Conservation (phyloP, 1,284 basidiomycete genomes). For the Malassezia globosa region DNA sequence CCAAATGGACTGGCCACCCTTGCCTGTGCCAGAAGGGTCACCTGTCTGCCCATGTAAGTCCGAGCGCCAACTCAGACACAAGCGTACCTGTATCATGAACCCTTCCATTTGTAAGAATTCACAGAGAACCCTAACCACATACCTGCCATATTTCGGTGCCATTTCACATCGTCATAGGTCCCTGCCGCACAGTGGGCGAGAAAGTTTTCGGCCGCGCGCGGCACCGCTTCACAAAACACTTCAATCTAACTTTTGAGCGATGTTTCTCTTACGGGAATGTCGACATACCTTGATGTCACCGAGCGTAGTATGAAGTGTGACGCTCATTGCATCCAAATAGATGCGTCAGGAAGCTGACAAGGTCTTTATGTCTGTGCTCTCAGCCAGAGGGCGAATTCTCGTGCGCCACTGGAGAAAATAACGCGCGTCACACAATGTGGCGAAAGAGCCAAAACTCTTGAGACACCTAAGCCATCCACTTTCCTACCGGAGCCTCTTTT, state of each 20-base stretch:
- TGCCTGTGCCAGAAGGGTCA: constrained; percentile 88
- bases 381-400: too few species aligned
- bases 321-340: constrained; percentile 60
- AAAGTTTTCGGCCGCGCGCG: constrained; percentile 94
- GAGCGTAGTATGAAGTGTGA: constrained; percentile 82
- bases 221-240: constrained; percentile 89
- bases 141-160: constrained; percentile 56
- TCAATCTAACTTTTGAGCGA: constrained; percentile 74
- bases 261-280: too few species aligned
- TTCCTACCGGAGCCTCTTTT: too few species aligned
- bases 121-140: constrained; percentile 20
- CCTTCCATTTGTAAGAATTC: too few species aligned
- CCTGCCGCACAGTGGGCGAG: constrained; percentile 80
- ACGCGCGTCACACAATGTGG: too few species aligned
- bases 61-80: too few species aligned
- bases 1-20: constrained; percentile 86
- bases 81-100: constrained; percentile 87
- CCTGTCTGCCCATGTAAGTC: constrained; percentile 72
- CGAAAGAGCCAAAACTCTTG: too few species aligned
- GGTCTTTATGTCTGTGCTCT: too few species aligned
- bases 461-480: background rate
- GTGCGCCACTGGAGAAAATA: too few species aligned
- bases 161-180: constrained; percentile 73
- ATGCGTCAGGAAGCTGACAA: too few species aligned
- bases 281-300: constrained; percentile 80